Percentiles rank a stretch among this genome's conserved stretches.
phyloP scores from a whole-genome alignment of 208 protist genomes.

The Crithidia bombi region DNA sequence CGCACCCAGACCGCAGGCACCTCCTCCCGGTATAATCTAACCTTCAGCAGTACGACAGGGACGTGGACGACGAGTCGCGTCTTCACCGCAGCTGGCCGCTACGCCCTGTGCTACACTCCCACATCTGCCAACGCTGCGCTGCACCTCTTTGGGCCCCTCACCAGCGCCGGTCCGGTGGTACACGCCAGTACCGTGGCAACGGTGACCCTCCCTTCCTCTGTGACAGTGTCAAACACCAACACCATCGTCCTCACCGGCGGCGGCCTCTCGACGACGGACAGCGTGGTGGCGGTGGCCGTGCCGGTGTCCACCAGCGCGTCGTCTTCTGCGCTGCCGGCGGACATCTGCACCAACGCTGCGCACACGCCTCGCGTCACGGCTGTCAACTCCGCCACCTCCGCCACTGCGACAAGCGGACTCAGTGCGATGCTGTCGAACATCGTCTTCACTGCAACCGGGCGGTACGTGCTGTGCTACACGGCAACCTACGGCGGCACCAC shows the following conservation, averaged over 20 bases:
- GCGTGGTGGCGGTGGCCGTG: conserved; percentile 60
- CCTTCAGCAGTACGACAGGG: conserved; percentile 27
- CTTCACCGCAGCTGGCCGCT: conserved; percentile 32
- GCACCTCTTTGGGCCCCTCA: conserved; percentile 59
- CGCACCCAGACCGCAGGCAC: conserved; percentile 3
- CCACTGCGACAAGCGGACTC: conserved; percentile 25
- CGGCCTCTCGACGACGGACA: conserved; percentile 67
- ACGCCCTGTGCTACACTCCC: conserved; percentile 74
- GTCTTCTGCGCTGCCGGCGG: conserved; percentile 37
- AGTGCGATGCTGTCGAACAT: conserved; percentile 45
- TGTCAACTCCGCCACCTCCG: conserved; percentile 16
- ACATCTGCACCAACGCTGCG: conserved; percentile 74
- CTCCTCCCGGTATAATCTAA: conserved; percentile 31
- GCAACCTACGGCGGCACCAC: conserved; percentile 33
- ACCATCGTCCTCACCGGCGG: conserved; percentile 62
- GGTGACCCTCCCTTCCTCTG: conserved; percentile 34
- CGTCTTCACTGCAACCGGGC: conserved; percentile 42
- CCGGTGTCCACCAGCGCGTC: not conserved
- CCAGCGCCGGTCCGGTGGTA: conserved; percentile 58
- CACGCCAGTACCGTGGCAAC: conserved; percentile 46
- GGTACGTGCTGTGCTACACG: conserved; percentile 84
- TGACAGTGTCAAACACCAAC: conserved; percentile 21
- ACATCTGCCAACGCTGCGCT: conserved; percentile 16
- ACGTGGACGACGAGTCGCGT: conserved; percentile 31
- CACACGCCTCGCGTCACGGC: conserved; percentile 61